Evolutionary conservation across 352 stramenopile genomes (phyloP).

Genomic region (Pythium brassicae): DNA sequence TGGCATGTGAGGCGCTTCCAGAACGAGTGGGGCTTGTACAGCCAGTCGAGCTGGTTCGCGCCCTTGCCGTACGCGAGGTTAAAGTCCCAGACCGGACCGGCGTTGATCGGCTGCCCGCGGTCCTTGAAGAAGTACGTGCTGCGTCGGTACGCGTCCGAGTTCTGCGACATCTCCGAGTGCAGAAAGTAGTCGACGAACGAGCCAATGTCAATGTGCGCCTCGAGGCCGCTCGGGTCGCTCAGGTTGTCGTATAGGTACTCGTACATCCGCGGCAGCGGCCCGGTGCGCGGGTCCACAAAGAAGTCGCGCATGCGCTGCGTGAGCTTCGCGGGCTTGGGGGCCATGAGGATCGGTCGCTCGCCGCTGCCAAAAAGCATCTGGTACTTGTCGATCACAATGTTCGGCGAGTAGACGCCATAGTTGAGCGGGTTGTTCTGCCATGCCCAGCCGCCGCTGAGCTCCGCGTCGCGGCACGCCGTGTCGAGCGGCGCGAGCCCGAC

Average conservation of each 20-base stretch:
- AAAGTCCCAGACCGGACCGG: conserved; percentile 65
- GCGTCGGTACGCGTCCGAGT: conserved; percentile 55
- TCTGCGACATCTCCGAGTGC: conserved; percentile 59
- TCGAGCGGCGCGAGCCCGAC: conserved; percentile 57
- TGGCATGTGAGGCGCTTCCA: conserved; percentile 68
- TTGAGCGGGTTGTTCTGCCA: conserved; percentile 80
- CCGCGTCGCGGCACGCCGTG: conserved; percentile 26
- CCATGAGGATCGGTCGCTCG: conserved; percentile 39
- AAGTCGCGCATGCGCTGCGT: conserved; percentile 64
- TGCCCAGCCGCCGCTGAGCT: conserved; percentile 65
- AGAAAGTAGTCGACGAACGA: conserved; percentile 74
- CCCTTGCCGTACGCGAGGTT: conserved; percentile 57
- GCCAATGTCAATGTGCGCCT: conserved; percentile 52
- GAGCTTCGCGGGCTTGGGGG: conserved; percentile 8
- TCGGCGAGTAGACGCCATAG: conserved; percentile 32
- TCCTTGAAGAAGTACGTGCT: conserved; percentile 77
- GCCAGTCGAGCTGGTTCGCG: conserved; percentile 36
- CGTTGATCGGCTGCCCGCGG: conserved; percentile 55
- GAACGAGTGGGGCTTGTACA: conserved; percentile 47
- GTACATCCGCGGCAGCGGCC: conserved; percentile 52
- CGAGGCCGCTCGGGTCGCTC: conserved; percentile 40
- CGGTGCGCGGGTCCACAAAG: conserved; percentile 45
- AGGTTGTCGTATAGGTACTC: conserved; percentile 62
- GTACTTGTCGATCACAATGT: conserved; percentile 56
- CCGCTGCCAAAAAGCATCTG: conserved; percentile 50